Evolutionary conservation across 345 rosid species (phyloP), one percentile per base, ranked within the genome.

Genomic region (Passiflora organensis): DNA sequence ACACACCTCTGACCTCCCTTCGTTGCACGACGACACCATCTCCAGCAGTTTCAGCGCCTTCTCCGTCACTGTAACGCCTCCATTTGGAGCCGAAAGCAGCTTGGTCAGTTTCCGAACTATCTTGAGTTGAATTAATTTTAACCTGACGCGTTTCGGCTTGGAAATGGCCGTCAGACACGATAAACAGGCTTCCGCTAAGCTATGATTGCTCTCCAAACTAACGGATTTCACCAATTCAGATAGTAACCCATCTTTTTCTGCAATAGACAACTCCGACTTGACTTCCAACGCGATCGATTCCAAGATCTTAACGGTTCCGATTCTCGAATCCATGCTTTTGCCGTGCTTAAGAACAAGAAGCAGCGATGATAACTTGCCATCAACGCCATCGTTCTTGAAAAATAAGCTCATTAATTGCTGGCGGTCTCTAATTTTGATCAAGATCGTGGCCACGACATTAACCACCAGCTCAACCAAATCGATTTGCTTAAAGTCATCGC

Each of bases 11-110:
- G 25, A 58, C 60, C 87, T 71, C 11, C 91, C 99, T 76, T 86
- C 95, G 43, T 70, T 75, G 65, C 76, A 75, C 1, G 86, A 77
- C 17, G 86, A 69, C 41, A 80, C 22, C 19, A 57, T 70, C 61
- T 84, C 97, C 18, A 89, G 51, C 59, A 89, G 73, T 59, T 76
- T 80, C 79, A 93, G 49, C 5, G 81, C 80, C 66, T 86, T 93
- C 69, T 89, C 99, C 16, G 76, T 75, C 46, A 57, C 60, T 13
- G 83, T 53, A 9, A 70, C 72, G 43, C 45, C 64, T 25, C 44
- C 19, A 45, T 54, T 59, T 3, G 84, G 44, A 15, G 64, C 70
- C n/a, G 72, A 61, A 4, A 87, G 66, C 0, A 89, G 68, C 21
- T 76, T 77, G 52, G 65, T 72, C 46, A 89, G 48, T 51, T 64